Evolutionary conservation across 345 rosid species (phyloP).

Genomic region (Adansonia digitata): DNA sequence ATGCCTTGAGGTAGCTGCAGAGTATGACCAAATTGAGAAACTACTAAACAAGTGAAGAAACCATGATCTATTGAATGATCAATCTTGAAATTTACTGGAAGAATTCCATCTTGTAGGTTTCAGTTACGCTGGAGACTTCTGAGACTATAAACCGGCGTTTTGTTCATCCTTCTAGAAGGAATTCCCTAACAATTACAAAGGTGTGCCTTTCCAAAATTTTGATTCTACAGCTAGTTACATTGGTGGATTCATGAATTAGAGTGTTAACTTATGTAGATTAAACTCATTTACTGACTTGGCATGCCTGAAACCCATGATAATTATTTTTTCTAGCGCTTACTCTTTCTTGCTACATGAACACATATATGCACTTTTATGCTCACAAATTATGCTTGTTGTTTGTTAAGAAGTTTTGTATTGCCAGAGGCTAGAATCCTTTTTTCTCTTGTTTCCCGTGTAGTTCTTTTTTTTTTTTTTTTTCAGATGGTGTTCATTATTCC

Average conservation of each 20-base stretch:
- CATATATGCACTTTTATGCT: background rate
- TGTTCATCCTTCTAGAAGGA: constrained; percentile 84
- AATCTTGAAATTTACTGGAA: constrained; percentile 20
- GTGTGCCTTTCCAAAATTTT: constrained; percentile 21
- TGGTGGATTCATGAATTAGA: background rate
- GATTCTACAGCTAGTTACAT: background rate
- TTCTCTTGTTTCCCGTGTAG: background rate
- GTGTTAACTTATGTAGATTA: background rate
- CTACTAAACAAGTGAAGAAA: background rate
- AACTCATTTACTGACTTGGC: background rate
- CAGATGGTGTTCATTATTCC: background rate
- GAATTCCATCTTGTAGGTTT: constrained; percentile 44
- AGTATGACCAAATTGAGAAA: background rate
- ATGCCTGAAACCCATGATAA: background rate
- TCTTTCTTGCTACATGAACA: background rate
- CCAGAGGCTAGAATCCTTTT: background rate
- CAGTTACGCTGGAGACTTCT: constrained; percentile 75
- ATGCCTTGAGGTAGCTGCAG: constrained; percentile 79
- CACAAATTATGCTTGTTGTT: background rate
- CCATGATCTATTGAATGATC: background rate
- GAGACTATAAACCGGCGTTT: constrained; percentile 64
- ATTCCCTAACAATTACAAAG: constrained; percentile 81
- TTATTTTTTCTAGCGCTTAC: background rate
- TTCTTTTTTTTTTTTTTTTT: too few species aligned
- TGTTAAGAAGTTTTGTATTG: background rate